Evolutionary conservation across 495 filamentous ascomycete genomes (phyloP), one percentile per base, ranked within the genome.

Genomic region (Oidiodendron maius): DNA sequence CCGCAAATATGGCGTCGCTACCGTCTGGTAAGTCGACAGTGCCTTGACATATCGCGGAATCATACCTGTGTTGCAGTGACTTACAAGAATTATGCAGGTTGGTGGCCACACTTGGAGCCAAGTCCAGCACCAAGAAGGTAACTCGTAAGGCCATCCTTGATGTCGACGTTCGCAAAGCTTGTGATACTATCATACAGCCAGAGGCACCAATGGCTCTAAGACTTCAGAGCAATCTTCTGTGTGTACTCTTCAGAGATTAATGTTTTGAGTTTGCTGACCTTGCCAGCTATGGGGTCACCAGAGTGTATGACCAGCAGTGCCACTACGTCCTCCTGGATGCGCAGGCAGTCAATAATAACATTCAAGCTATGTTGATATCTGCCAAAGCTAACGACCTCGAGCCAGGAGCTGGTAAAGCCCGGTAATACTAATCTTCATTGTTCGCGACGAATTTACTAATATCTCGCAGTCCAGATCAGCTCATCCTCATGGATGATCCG

Each of bases 151-250:
- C 87, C 10, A 96, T 98, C 50, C 76, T 87, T 36, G 82, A 88
- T 10, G 93, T 98, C 40, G 75, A 97, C 57, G 81, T 98, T 8
- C 74, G 78, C 15, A 90, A 84, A 52, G 91, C 91, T 46, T 96
- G 91, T 63, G 74, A 81, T 39, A 91, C 86, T 4, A 95, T 98
- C 59, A 80, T 84, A 23, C 72, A 85, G 46, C 90, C 93, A 0
- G 83, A 82, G 20, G 90, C 86, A 4, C 93, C 93, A 9, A 86
- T 98, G 72, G 93, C 93, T 2, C 65, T 98, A 59, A 84, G 93
- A 13, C 77, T 98, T 25, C 93, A 98, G 64, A 89, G 91, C 9
- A 95, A 85, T 57, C 68, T 98, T 23, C 78, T 98, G 54, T 61
- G 34, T 20, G 17, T 16, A 15, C 1, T 6, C 30, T 21, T 45